Conservation (phyloP, 805 yeast genomes). For the Helenozyma rhizophorensis region DNA sequence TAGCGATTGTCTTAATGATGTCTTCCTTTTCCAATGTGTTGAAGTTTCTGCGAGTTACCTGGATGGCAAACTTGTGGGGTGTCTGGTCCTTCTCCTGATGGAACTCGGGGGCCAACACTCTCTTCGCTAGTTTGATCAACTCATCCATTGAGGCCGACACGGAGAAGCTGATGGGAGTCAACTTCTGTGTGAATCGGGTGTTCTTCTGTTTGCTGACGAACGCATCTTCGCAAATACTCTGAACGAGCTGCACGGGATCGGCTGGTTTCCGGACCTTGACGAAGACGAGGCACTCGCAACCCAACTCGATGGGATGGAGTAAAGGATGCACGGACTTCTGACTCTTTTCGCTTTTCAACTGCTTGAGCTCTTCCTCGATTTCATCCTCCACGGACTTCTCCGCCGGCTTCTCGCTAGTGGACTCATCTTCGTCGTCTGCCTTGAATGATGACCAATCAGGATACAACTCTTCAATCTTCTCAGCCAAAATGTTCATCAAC, state of each 20-base stretch:
- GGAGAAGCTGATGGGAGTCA: slow-evolving; percentile 76
- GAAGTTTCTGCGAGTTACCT: slow-evolving; percentile 75
- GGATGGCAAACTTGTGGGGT: slow-evolving; percentile 67
- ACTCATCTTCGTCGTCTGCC: slow-evolving; percentile 17
- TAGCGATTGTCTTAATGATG: slow-evolving; percentile 71
- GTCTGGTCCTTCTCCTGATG: slow-evolving; percentile 39
- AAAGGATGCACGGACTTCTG: slow-evolving; percentile 27
- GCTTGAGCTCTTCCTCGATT: slow-evolving; percentile 65
- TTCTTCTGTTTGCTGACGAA: slow-evolving; percentile 47
- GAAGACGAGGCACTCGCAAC: slow-evolving; percentile 81
- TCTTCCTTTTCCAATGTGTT: slow-evolving; percentile 65
- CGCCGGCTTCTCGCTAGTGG: slow-evolving; percentile 20
- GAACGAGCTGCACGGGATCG: slow-evolving; percentile 70
- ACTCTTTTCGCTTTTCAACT: slow-evolving; percentile 46
- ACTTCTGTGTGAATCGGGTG: slow-evolving; percentile 70
- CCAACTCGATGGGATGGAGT: slow-evolving; percentile 57
- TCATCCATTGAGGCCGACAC: slow-evolving; percentile 71
- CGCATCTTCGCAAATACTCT: slow-evolving; percentile 58
- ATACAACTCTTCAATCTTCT: slow-evolving; percentile 34
- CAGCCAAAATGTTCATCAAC: slow-evolving; percentile 50
- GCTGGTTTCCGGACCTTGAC: slow-evolving; percentile 77
- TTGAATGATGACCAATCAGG: slow-evolving; percentile 19
- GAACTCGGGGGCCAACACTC: slow-evolving; percentile 66
- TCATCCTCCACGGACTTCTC: slow-evolving; percentile 70
- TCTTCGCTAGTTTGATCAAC: slow-evolving; percentile 52